phyloP scores from a whole-genome alignment of 163 green algal genomes.

The Scenedesmus sp. region DNA sequence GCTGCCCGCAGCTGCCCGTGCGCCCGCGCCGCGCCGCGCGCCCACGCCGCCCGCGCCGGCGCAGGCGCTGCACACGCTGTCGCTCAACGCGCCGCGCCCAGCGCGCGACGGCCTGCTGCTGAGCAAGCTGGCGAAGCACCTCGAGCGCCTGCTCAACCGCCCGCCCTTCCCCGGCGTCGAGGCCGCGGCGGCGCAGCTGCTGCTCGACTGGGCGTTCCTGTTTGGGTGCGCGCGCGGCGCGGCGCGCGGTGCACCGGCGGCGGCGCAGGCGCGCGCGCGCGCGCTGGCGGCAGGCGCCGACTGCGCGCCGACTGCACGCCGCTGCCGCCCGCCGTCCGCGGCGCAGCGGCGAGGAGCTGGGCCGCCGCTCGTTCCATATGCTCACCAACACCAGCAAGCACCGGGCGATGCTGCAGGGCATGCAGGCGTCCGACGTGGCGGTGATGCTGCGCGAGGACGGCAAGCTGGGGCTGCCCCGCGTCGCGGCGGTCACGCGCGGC shows the following conservation, averaged over 20 bases:
- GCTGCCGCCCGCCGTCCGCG: too few species aligned
- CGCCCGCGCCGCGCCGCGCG: too few species aligned
- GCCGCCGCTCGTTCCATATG: background rate
- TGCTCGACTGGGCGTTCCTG: constrained; percentile 56
- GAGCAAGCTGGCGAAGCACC: constrained; percentile 39
- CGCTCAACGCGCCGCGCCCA: background rate
- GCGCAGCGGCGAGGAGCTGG: constrained; percentile 10
- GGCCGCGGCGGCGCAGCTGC: constrained; percentile 49
- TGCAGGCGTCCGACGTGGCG: constrained; percentile 39
- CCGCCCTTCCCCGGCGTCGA: constrained; percentile 40
- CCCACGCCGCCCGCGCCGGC: background rate
- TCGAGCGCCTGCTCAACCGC: constrained; percentile 45
- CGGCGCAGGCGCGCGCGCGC: too few species aligned
- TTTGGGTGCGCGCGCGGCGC: too few species aligned
- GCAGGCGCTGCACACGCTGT: constrained; percentile 40
- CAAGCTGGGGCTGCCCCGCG: constrained; percentile 22
- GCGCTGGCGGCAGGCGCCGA: too few species aligned
- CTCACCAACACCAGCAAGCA: constrained; percentile 35
- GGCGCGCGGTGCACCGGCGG: too few species aligned
- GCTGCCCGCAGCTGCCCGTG: background rate
- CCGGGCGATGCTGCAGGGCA: constrained; percentile 30
- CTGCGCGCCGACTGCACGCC: too few species aligned
- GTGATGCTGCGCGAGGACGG: constrained; percentile 29
- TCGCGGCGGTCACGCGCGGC: background rate
- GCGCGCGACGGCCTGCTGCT: constrained; percentile 8